These are phyloP conservation scores for Larix sibirica DNA, from an alignment of 83 land plant genomes.

Conservation along the genomic window DNA sequence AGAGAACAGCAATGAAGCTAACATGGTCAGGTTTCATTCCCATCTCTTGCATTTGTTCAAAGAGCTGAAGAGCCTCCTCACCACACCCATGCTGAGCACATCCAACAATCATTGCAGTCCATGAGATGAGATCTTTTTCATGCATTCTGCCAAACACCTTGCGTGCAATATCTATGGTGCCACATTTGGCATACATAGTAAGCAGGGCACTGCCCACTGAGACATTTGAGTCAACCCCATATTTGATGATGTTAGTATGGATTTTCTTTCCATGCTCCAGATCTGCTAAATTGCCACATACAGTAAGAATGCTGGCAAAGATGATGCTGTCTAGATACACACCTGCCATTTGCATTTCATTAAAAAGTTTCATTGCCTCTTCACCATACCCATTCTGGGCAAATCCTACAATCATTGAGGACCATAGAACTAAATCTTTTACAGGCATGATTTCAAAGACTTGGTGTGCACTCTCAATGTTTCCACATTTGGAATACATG, in stretches of 20 bases:
- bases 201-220: slow-evolving; percentile 15
- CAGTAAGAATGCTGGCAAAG: slow-evolving; percentile 4
- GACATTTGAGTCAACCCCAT: slow-evolving; percentile 5
- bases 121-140: slow-evolving; percentile 2
- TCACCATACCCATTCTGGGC: neutral
- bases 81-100: slow-evolving; percentile 46
- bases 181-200: slow-evolving; percentile 20
- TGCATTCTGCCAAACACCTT: slow-evolving; percentile 4
- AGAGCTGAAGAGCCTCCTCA: slow-evolving; percentile 31
- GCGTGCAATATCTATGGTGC: slow-evolving; percentile 7
- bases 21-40: slow-evolving; percentile 31
- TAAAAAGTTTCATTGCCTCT: neutral
- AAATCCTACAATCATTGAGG: neutral
- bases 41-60: slow-evolving; percentile 25
- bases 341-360: neutral
- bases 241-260: neutral
- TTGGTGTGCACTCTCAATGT: neutral
- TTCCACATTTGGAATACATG: slow-evolving; percentile 21
- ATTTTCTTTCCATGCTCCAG: slow-evolving; percentile 7
- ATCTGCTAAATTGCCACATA: neutral
- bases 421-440: neutral
- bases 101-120: slow-evolving; percentile 18
- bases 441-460: neutral
- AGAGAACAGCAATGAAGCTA: slow-evolving; percentile 36
- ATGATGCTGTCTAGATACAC: neutral